phyloP scores from a whole-genome alignment of 1,139 yeast species.

The Suhomyces taliae region DNA sequence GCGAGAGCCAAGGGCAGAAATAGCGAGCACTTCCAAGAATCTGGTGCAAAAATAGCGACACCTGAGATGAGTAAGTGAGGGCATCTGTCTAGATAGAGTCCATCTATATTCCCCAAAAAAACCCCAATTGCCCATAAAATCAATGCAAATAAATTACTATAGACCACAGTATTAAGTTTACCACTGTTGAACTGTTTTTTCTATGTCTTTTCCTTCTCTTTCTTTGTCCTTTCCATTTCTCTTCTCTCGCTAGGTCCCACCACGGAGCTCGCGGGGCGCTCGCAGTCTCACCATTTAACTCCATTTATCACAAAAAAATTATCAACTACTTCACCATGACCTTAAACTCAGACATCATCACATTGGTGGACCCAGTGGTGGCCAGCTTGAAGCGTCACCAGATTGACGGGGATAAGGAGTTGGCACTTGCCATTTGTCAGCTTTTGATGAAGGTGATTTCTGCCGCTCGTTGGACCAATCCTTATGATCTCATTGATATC shows the following conservation, averaged over 20 bases:
- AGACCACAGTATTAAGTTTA: too few species aligned
- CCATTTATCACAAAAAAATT: background rate
- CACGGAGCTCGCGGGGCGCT: background rate
- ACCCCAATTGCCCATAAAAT: too few species aligned
- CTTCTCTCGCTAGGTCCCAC: background rate
- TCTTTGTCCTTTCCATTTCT: too few species aligned
- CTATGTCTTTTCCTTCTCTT: too few species aligned
- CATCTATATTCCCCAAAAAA: too few species aligned
- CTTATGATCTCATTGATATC: slow-evolving; percentile 68
- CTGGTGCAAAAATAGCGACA: too few species aligned
- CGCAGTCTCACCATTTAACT: background rate
- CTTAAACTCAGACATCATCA: slow-evolving; percentile 37
- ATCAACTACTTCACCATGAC: slow-evolving; percentile 1
- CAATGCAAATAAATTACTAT: too few species aligned
- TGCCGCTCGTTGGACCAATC: slow-evolving; percentile 81
- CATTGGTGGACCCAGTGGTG: slow-evolving; percentile 42
- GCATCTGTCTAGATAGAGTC: too few species aligned
- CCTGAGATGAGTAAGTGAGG: too few species aligned
- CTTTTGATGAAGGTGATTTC: slow-evolving; percentile 86
- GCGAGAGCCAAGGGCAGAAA: too few species aligned
- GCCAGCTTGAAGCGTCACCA: slow-evolving; percentile 65
- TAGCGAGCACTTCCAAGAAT: too few species aligned
- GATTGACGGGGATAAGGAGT: slow-evolving; percentile 67
- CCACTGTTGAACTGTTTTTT: too few species aligned
- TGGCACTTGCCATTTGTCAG: slow-evolving; percentile 87